Evolutionary conservation across 768 basidiomycete species (phyloP).

Genomic region (Auricularia sp.): DNA sequence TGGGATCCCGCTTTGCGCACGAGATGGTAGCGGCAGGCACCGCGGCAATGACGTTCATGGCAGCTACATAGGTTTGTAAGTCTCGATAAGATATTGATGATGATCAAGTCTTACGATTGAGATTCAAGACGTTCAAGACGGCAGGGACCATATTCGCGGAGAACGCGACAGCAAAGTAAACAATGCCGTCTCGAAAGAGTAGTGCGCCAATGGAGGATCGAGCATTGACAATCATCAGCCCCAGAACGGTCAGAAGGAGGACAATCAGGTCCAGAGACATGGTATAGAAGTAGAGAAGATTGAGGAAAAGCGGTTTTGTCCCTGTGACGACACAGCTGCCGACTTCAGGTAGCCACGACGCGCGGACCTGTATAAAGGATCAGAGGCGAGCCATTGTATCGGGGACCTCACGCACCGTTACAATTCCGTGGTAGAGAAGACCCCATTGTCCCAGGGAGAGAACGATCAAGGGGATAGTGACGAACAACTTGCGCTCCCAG

Average conservation of each 20-base stretch:
- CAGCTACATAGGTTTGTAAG: background rate
- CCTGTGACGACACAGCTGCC: constrained; percentile 39
- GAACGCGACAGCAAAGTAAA: constrained; percentile 58
- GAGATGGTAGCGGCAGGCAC: background rate
- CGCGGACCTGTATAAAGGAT: constrained; percentile 29
- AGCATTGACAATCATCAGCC: constrained; percentile 33
- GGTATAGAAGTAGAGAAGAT: constrained; percentile 64
- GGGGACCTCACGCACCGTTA: background rate
- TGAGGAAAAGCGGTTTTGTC: constrained; percentile 47
- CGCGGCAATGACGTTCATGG: background rate
- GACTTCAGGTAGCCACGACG: constrained; percentile 35
- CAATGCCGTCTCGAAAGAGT: constrained; percentile 62
- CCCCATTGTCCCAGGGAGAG: constrained; percentile 57
- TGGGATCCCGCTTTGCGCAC: background rate
- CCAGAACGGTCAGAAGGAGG: constrained; percentile 37
- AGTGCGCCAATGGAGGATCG: constrained; percentile 45
- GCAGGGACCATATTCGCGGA: constrained; percentile 59
- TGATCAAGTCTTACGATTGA: background rate
- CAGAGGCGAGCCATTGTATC: background rate
- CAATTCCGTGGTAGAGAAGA: constrained; percentile 53
- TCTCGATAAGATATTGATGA: background rate
- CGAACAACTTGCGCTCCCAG: constrained; percentile 48
- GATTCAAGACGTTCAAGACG: constrained; percentile 19
- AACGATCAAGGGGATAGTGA: constrained; percentile 39
- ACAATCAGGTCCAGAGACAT: constrained; percentile 48